phyloP scores from a whole-genome alignment of 352 stramenopile species.

The Globisporangium camurandrum region DNA sequence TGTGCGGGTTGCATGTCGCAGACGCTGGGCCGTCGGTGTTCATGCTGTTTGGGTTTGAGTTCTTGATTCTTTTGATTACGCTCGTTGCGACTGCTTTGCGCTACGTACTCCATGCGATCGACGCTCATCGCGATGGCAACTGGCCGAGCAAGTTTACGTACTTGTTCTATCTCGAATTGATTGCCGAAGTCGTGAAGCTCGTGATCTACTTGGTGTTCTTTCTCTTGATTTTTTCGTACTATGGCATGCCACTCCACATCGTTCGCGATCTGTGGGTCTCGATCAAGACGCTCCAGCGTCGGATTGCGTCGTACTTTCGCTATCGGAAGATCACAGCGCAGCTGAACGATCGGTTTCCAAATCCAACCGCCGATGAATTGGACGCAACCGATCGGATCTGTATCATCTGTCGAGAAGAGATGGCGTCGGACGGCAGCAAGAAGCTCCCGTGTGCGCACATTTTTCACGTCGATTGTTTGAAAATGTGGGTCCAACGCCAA shows the following conservation, averaged over 20 bases:
- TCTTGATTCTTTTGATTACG: constrained; percentile 91
- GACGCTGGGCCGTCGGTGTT: constrained; percentile 87
- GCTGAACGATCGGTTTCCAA: constrained; percentile 95
- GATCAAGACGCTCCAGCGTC: constrained; percentile 77
- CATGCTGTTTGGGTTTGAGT: constrained; percentile 97
- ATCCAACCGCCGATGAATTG: constrained; percentile 92
- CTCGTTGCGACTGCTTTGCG: constrained; percentile 84
- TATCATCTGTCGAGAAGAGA: constrained; percentile 96
- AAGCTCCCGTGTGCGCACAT: constrained; percentile 96
- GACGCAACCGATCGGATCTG: constrained; percentile 89
- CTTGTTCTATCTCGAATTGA: constrained; percentile 94
- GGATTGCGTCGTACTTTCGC: constrained; percentile 80
- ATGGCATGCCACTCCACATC: constrained; percentile 96
- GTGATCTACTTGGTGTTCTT: constrained; percentile 97
- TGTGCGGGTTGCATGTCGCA: constrained; percentile 74
- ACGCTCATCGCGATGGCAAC: constrained; percentile 81
- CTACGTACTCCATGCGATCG: constrained; percentile 92
- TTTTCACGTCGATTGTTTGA: constrained; percentile 96
- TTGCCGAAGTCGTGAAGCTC: constrained; percentile 94
- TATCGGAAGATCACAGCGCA: constrained; percentile 95
- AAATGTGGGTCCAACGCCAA: constrained; percentile 98
- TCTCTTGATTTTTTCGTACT: constrained; percentile 96
- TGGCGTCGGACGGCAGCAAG: constrained; percentile 87
- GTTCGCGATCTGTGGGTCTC: constrained; percentile 95
- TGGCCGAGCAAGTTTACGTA: constrained; percentile 89